Evolutionary conservation across 257 asterid genomes (phyloP).

Genomic region (Solanum raphanifolium): DNA sequence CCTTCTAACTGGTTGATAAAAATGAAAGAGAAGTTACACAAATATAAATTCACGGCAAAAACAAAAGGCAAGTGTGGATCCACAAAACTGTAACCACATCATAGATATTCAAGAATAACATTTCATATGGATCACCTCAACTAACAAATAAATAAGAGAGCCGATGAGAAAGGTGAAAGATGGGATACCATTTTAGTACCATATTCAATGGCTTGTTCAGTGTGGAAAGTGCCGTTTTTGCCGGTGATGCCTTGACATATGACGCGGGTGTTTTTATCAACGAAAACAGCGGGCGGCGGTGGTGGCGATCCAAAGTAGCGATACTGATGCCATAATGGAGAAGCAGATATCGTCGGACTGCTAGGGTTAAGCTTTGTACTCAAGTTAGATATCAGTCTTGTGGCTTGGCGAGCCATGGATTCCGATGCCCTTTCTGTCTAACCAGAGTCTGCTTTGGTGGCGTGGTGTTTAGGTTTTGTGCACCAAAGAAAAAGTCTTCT

Average conservation of each 20-base stretch:
- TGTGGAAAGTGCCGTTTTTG: slow-evolving; percentile 86
- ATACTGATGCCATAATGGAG: slow-evolving; percentile 33
- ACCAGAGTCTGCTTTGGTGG: background rate
- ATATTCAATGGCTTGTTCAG: slow-evolving; percentile 94
- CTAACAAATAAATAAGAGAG: background rate
- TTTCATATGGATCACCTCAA: background rate
- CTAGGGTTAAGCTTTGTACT: slow-evolving; percentile 34
- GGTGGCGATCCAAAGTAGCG: slow-evolving; percentile 77
- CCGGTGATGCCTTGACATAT: slow-evolving; percentile 96
- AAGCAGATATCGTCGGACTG: background rate
- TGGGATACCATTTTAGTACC: slow-evolving; percentile 76
- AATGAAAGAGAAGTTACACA: background rate
- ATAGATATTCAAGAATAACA: background rate
- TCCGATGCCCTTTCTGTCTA: background rate
- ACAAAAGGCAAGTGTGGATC: background rate
- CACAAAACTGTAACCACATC: background rate
- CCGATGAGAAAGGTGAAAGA: background rate
- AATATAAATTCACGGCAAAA: background rate
- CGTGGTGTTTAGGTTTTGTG: background rate
- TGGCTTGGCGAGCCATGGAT: slow-evolving; percentile 65
- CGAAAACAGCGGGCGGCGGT: slow-evolving; percentile 75
- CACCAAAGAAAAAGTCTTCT: background rate
- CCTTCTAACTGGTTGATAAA: background rate
- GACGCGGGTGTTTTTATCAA: slow-evolving; percentile 90
- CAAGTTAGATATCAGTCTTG: slow-evolving; percentile 44